A percentile compares a stretch with the other conserved stretches of the same genome.
Conservation (phyloP, 2,329 filamentous ascomycete species). For the Claviceps humidiphila region DNA sequence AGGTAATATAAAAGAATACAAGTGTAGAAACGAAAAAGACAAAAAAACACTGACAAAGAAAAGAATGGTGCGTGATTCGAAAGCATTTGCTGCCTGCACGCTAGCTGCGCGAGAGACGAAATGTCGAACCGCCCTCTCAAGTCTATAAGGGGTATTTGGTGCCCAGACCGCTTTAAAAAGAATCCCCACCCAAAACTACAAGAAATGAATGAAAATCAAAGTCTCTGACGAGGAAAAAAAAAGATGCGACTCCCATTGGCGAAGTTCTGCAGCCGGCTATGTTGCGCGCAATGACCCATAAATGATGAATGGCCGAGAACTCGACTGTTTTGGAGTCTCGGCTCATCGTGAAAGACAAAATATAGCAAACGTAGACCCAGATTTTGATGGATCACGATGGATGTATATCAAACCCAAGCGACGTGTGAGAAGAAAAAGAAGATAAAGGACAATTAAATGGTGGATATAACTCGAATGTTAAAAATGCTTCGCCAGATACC, state of each 20-base stretch:
- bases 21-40: constrained; percentile 11
- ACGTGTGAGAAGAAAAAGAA: not conserved
- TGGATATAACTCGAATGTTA: constrained; percentile 11
- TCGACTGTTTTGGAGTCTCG: not conserved
- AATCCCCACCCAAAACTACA: not conserved
- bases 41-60: constrained; percentile 10
- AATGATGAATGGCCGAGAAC: not conserved
- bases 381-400: not conserved
- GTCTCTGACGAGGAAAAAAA: constrained; percentile 1
- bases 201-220: constrained; percentile 1
- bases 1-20: constrained; percentile 7
- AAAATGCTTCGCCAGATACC: constrained; percentile 1
- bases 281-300: not conserved
- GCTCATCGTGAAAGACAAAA: not conserved
- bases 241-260: constrained; percentile 9
- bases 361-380: not conserved
- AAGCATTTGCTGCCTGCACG: constrained; percentile 16
- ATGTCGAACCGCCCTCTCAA: constrained; percentile 14
- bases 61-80: constrained; percentile 15
- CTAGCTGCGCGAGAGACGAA: constrained; percentile 7
- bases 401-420: not conserved
- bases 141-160: constrained; percentile 26
- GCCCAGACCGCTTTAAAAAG: constrained; percentile 14
- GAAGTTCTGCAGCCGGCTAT: not conserved
- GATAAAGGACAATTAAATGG: constrained; percentile 7